Evolutionary conservation across 2,329 filamentous ascomycete species (phyloP), one percentile per base, ranked within the genome.

Genomic region (Fusarium nelsonii): DNA sequence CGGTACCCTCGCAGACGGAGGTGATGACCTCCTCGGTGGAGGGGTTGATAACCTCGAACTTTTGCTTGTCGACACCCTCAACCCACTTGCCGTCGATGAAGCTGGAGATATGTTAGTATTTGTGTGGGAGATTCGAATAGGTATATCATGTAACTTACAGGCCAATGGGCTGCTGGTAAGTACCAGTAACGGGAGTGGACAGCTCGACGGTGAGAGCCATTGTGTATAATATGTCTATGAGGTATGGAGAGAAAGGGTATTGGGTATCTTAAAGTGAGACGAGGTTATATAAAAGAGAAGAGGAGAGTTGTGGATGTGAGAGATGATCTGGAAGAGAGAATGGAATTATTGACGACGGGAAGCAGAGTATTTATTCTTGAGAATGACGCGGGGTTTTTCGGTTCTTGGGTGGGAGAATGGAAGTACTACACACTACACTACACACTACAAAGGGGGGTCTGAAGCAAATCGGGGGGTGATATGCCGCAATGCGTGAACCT

Each of bases 11-110:
- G 78, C 88, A 84, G 74, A 97, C 92, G 57, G 90, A 90, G 85
- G 85, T 88, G 84, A 97, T 97, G 77, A 93, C 88, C 81, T 94
- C 90, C 81, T 97, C 94, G 71, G 88, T 93, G 70, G 91, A 77
- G 63, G 94, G 94, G 87, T 97, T 97, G 86, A 96, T 91, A 80
- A 94, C 92, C 83, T 97, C 93, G 78, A 97, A 96, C 73, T 91
- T 94, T 87, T 93, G 91, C 84, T 94, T 94, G 75, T 97, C 92
- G 69, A 91, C 90, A 78, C 89, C 86, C 76, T 81, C 80, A 70
- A 97, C 88, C 83, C 91, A 97, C 82, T 97, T 91, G 81, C 95
- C 94, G 88, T 96, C 94, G 87, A 97, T 96, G 87, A 93, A 96
- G 65, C 91, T 93, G 75, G 11, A 23, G 8, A 49, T 8, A 9